Percentiles rank a stretch among this genome's conserved stretches.
Conservation (phyloP, 768 basidiomycete genomes). For the Phanerodontia chrysosporium region DNA sequence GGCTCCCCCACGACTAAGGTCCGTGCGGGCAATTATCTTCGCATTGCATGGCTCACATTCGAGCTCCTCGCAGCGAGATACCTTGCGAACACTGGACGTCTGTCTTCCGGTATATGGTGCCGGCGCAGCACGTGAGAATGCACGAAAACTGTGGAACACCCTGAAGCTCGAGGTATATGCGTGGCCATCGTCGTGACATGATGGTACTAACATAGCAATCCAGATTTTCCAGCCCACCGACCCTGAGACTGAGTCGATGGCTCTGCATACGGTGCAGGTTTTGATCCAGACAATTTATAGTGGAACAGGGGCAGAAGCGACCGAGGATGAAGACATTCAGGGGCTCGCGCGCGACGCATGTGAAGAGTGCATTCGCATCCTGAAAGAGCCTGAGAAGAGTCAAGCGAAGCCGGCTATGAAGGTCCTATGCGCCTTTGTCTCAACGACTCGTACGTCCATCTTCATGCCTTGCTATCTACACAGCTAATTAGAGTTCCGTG, state of each 20-base stretch:
- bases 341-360: constrained; percentile 73
- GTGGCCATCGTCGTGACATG: no score
- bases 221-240: constrained; percentile 95
- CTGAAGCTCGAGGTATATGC: constrained; percentile 78
- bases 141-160: constrained; percentile 83
- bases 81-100: constrained; percentile 67
- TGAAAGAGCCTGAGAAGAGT: constrained; percentile 91
- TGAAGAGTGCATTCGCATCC: constrained; percentile 71
- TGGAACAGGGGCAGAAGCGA: constrained; percentile 25
- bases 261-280: constrained; percentile 64
- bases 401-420: constrained; percentile 87
- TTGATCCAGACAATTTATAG: constrained; percentile 75
- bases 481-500: not conserved
- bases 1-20: constrained; percentile 84
- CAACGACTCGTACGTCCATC: constrained; percentile 65
- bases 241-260: constrained; percentile 62
- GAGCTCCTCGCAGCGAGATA: constrained; percentile 78
- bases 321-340: constrained; percentile 33
- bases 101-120: constrained; percentile 87
- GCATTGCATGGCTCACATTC: no score
- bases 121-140: constrained; percentile 51
- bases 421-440: constrained; percentile 71
- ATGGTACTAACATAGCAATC: not conserved
- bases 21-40: constrained; percentile 10
- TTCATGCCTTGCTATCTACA: constrained; percentile 5